Percentiles rank a stretch among this genome's conserved stretches.
Conservation (phyloP, 2,329 filamentous ascomycete genomes). For the Dryadomyces quercivorus region DNA sequence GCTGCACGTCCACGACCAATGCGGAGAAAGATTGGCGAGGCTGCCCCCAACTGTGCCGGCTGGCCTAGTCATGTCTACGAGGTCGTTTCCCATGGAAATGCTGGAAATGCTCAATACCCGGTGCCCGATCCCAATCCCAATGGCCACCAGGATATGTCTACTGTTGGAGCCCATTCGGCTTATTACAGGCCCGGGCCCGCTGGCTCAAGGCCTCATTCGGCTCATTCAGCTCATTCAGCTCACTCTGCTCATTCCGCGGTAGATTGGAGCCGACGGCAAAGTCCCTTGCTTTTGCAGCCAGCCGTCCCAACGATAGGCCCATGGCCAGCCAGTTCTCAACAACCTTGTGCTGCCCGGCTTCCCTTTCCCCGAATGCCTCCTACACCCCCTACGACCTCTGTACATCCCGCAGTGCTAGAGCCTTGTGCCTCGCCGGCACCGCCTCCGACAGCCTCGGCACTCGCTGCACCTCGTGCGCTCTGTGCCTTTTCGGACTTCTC, state of each 20-base stretch:
- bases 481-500: neutral
- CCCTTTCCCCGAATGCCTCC: neutral
- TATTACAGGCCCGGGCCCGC: neutral
- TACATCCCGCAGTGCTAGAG: neutral
- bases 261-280: neutral
- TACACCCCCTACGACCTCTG: neutral
- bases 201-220: no score
- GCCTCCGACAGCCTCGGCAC: neutral
- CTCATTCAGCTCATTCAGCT: neutral
- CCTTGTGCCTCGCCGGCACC: neutral
- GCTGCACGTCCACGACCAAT: neutral
- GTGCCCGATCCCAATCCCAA: no score
- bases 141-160: no score
- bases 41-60: neutral
- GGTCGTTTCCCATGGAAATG: no score
- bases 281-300: neutral
- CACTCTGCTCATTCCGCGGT: neutral
- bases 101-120: no score
- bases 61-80: neutral
- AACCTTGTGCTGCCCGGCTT: neutral
- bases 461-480: neutral
- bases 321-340: neutral
- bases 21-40: neutral
- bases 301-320: no score
- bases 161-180: no score